Conservation (phyloP, 192 early-diverging fungal species). For the Dispira simplex region DNA sequence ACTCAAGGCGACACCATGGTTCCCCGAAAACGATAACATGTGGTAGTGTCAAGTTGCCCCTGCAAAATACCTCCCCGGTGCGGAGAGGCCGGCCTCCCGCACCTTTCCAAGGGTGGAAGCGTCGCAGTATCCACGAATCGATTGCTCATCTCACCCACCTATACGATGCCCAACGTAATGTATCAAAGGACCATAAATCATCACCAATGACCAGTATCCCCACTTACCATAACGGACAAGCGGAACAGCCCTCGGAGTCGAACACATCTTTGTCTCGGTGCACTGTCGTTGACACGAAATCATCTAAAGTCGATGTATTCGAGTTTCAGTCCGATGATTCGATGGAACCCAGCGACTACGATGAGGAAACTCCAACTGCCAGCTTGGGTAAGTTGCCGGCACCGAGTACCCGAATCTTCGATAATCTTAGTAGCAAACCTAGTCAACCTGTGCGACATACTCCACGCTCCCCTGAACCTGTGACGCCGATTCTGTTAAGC, state of each 20-base stretch:
- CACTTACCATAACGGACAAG: neutral
- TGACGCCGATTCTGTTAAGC: neutral
- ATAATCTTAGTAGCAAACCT: neutral
- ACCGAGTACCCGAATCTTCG: neutral
- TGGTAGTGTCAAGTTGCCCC: neutral
- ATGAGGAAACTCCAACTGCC: too few species aligned
- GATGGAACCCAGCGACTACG: neutral
- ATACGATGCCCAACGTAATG: neutral
- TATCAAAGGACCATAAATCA: too few species aligned
- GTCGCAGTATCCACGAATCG: conserved; percentile 10
- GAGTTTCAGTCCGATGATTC: neutral
- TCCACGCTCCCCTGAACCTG: neutral
- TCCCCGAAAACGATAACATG: neutral
- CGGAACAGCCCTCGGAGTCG: neutral
- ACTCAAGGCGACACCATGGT: neutral
- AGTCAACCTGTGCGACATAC: neutral
- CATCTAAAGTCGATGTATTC: neutral
- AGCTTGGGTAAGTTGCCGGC: too few species aligned
- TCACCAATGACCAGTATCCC: neutral
- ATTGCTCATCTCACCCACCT: conserved; percentile 7
- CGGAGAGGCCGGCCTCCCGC: neutral
- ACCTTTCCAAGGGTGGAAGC: neutral
- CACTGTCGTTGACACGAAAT: too few species aligned
- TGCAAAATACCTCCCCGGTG: neutral
- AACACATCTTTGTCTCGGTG: neutral